phyloP scores from a whole-genome alignment of 495 filamentous ascomycete species.

The Saxophila tyrrhenica region DNA sequence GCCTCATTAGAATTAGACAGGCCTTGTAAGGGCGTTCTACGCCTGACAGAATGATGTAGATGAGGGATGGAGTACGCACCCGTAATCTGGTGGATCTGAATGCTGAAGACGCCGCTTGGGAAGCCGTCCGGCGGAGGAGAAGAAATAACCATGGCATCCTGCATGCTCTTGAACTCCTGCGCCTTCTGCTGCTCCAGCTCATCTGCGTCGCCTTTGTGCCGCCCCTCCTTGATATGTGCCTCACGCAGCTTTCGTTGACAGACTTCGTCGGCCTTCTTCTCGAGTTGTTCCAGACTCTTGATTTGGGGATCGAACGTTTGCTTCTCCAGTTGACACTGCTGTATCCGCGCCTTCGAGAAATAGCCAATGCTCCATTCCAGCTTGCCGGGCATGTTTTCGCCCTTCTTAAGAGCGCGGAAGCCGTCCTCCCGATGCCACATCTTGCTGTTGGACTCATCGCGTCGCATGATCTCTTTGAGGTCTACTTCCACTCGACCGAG shows the following conservation, averaged over 20 bases:
- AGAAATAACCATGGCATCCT: conserved; percentile 43
- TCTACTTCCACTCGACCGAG: conserved; percentile 56
- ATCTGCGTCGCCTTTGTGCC: conserved; percentile 20
- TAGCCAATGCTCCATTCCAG: conserved; percentile 61
- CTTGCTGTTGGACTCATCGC: conserved; percentile 38
- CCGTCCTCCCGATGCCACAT: conserved; percentile 48
- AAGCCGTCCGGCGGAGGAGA: conserved; percentile 45
- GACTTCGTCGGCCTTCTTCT: conserved; percentile 39
- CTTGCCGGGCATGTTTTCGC: conserved; percentile 58
- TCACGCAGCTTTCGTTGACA: conserved; percentile 51
- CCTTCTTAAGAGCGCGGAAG: conserved; percentile 46
- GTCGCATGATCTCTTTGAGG: conserved; percentile 52
- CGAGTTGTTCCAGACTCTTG: conserved; percentile 40
- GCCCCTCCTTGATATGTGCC: conserved; percentile 39
- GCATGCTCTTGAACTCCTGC: conserved; percentile 43
- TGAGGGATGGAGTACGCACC: too few relatives aligned
- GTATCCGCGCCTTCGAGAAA: conserved; percentile 51
- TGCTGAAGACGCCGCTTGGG: conserved; percentile 51
- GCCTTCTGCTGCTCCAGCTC: conserved; percentile 52
- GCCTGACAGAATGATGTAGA: too few relatives aligned
- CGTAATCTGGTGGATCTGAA: conserved; percentile 64
- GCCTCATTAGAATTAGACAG: too few relatives aligned
- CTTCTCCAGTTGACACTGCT: conserved; percentile 39
- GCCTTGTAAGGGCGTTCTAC: too few relatives aligned
- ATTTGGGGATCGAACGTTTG: conserved; percentile 44